Conservation (phyloP, 495 filamentous ascomycete genomes). For the Glonium stellatum region DNA sequence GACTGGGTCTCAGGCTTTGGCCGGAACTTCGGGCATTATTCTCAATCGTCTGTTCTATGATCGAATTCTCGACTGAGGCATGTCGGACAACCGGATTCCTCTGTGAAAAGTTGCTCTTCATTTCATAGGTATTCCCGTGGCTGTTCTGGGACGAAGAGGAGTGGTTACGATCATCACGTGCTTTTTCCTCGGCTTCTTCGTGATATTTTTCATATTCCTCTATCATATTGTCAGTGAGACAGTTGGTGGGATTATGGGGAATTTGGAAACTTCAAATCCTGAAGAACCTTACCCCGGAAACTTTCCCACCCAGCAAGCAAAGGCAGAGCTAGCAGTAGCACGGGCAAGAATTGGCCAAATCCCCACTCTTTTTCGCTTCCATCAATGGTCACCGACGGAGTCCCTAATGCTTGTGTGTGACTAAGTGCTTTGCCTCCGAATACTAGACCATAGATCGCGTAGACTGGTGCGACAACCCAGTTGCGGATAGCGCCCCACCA, state of each 20-base stretch:
- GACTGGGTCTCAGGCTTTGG: background rate
- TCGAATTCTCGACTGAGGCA: slow-evolving; percentile 1
- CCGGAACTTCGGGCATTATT: background rate
- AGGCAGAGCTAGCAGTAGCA: slow-evolving; percentile 20
- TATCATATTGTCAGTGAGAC: slow-evolving; percentile 1
- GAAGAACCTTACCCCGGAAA: slow-evolving; percentile 17
- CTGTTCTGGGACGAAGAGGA: background rate
- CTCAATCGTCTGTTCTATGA: background rate
- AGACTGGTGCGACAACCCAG: slow-evolving; percentile 21
- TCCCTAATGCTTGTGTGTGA: slow-evolving; percentile 19
- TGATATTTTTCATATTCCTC: background rate
- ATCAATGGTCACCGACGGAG: slow-evolving; percentile 9
- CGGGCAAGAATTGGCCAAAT: slow-evolving; percentile 24
- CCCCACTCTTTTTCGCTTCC: slow-evolving; percentile 23
- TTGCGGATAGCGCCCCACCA: slow-evolving; percentile 13
- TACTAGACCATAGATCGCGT: slow-evolving; percentile 19
- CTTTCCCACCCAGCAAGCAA: slow-evolving; percentile 26
- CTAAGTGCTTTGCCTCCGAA: slow-evolving; percentile 8
- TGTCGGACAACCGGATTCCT: background rate
- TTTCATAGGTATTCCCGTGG: background rate
- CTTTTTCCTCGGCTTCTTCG: background rate
- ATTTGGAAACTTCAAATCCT: background rate
- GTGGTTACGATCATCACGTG: background rate
- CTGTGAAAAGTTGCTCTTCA: background rate
- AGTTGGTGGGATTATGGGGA: too few relatives aligned